Conservation (phyloP, 2,329 filamentous ascomycete genomes). For the Sclerotinia minor region DNA sequence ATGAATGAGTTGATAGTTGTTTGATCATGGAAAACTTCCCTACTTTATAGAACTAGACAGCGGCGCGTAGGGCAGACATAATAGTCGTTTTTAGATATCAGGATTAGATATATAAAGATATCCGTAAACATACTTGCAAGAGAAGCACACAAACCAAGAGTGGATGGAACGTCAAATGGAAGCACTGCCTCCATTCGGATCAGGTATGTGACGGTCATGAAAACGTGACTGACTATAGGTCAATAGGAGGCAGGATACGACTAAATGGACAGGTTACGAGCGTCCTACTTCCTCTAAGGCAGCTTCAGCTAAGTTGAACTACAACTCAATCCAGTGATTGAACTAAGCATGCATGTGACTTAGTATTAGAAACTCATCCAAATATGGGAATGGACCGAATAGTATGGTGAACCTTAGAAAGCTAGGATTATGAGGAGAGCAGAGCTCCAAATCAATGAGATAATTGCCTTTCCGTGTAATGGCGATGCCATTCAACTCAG, state of each 20-base stretch:
- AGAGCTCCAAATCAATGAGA: conserved; percentile 19
- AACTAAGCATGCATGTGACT: conserved; percentile 29
- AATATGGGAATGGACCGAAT: neutral
- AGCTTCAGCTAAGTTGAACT: conserved; percentile 29
- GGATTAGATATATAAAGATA: conserved; percentile 30
- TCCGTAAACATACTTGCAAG: conserved; percentile 3
- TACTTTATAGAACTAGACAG: conserved; percentile 21
- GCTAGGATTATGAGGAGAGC: conserved; percentile 20
- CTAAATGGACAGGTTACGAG: conserved; percentile 20
- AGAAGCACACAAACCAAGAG: neutral
- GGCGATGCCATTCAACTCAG: conserved; percentile 11
- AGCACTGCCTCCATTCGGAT: conserved; percentile 38
- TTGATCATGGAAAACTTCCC: conserved; percentile 1
- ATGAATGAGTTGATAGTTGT: conserved; percentile 16
- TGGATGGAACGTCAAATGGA: conserved; percentile 26
- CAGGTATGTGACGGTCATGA: conserved; percentile 31
- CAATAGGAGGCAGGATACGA: conserved; percentile 26
- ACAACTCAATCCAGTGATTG: conserved; percentile 27
- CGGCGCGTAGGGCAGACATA: conserved; percentile 13
- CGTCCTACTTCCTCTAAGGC: conserved; percentile 28
- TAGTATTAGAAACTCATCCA: conserved; percentile 20
- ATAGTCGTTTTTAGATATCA: neutral
- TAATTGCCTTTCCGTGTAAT: neutral
- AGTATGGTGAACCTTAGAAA: conserved; percentile 21
- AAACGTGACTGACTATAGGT: conserved; percentile 32